Evolutionary conservation across 495 filamentous ascomycete species (phyloP), one percentile per base, ranked within the genome.

Genomic region (Penicillium paradoxum): DNA sequence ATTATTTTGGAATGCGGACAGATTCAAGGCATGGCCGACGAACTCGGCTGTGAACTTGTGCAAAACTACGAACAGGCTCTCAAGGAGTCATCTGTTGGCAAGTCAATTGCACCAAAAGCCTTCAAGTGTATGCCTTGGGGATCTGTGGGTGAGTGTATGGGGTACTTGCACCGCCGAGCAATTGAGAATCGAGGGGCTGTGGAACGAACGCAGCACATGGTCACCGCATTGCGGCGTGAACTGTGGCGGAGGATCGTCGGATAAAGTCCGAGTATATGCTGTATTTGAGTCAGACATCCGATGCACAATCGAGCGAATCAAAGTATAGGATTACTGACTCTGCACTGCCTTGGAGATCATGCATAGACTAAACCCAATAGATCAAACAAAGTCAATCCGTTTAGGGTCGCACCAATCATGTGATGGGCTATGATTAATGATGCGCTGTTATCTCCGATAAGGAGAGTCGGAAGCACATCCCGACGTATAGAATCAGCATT

Each of bases 21-120:
- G 70, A 77, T 96, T 17, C 85, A 90, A 73, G 64, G 69, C 0
- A 72, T 71, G 69, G 69, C 69, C 4, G 69, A 72, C 54, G 66
- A 69, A 29, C 49, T 72, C 24, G 60, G 68, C 37, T 71, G 68
- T 45, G 56, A 68, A 27, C 42, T 71, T 10, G 46, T 67, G 49
- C 43, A 60, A 13, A 60, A 65, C 32, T 62, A 63, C n/a, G 60
- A 65, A 15, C 44, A 52, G 8, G 55, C 59, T 21, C 22, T 58
- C 39, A 46, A 47, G 29, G 30, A 53, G 14, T 55, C 57, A 3
- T 51, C 39, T 19, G 60, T 43, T 14, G 42, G 36, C 0, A 60
- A 56, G 13, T 24, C 58, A 15, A 55, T 55, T 13, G 59, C 64
- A 7, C 67, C 68, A 0, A 63, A 62, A 17, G 63, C 63, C n/a